Conservation (phyloP, 495 filamentous ascomycete species). For the Xylaria castorea region DNA sequence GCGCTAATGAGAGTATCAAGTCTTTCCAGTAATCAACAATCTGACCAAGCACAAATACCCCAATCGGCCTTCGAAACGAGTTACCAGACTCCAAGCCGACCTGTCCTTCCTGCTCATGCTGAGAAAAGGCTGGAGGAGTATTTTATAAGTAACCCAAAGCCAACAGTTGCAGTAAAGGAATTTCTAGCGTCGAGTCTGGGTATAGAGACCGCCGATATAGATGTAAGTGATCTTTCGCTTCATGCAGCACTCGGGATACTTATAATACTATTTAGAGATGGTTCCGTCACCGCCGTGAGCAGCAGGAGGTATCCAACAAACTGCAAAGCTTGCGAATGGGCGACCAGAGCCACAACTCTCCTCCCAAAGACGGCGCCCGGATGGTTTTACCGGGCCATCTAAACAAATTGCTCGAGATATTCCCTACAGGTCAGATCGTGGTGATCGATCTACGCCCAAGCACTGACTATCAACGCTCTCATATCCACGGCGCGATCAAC, state of each 20-base stretch:
- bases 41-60: not conserved
- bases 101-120: conserved; percentile 45
- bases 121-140: conserved; percentile 52
- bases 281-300: conserved; percentile 54
- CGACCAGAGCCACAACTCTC: conserved; percentile 33
- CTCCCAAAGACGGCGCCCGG: conserved; percentile 35
- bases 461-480: conserved; percentile 52
- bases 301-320: conserved; percentile 47
- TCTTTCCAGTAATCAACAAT: not conserved
- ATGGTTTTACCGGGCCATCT: conserved; percentile 58
- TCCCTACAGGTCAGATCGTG: conserved; percentile 49
- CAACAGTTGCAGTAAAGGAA: conserved; percentile 46
- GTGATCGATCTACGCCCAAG: conserved; percentile 54
- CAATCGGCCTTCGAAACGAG: not conserved
- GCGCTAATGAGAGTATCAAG: conserved; percentile 1
- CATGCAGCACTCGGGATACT: not conserved
- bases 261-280: conserved; percentile 35
- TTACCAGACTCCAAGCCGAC: conserved; percentile 28
- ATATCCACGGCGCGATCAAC: conserved; percentile 56
- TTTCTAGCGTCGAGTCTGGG: conserved; percentile 51
- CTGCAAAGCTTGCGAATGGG: conserved; percentile 46
- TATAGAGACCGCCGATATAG: conserved; percentile 46
- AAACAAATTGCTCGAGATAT: conserved; percentile 54
- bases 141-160: conserved; percentile 47
- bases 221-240: conserved; percentile 33